Evolutionary conservation across 768 basidiomycete genomes (phyloP), one percentile per base, ranked within the genome.

Genomic region (Termitomyces titanicus): DNA sequence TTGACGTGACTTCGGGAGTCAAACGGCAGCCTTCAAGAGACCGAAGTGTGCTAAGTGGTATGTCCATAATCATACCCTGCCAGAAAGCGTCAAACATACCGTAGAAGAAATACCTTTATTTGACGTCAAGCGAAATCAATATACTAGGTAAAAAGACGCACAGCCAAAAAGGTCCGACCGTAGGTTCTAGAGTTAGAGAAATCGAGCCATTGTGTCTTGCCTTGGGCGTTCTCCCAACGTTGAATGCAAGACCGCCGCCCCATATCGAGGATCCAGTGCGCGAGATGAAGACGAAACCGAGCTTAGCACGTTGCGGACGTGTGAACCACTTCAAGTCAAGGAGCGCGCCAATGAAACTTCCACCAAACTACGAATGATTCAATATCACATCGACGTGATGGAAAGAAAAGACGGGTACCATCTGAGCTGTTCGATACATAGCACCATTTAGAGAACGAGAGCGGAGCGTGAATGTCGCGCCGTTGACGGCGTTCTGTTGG

Each of bases 351-450:
- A 68, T 66, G 17, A 49, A 29, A 17, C 67, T 58, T 4, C 67
- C 67, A 27, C 66, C 64, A 43, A 67, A 58, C 67, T 68, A 50
- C 12, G 18, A 46, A 29, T 9, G 3, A 29, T 51, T 43, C 33
- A 33, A 51, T 22, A n/a, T 27, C 42, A 6, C 15, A 35, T 20
- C 18, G 20, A 20, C 0, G 6, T 10, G 38, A 31, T 18, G 18
- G 38, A n/a, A 43, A 33, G 12, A 22, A n/a, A 9, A 4, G 9
- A 31, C 39, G 56, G n/a, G n/a, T 53, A 66, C 67, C 66, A 68
- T 68, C 46, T 68, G 67, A 11, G 67, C 66, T 34, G 66, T 64
- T 66, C 67, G 66, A 33, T 68, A 68, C 62, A 66, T 66, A 5
- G 67, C 66, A 25, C 66, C 67, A 27, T 68, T 68, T 10, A 67